Conservation (phyloP, 2,329 filamentous ascomycete species). For the Pestalotiopsis sp. region DNA sequence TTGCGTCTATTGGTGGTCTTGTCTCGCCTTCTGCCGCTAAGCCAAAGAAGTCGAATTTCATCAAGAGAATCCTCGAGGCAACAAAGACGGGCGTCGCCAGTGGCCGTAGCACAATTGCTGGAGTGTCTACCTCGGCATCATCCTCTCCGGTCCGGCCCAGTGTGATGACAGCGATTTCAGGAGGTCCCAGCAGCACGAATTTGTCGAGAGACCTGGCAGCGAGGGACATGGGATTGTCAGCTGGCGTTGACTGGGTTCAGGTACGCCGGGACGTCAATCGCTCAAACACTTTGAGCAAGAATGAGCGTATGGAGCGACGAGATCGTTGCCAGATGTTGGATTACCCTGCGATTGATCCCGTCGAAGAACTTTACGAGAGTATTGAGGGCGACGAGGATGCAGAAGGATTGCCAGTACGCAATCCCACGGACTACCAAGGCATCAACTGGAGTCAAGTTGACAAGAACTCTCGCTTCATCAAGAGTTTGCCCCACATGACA, state of each 20-base stretch:
- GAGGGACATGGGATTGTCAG: slow-evolving; percentile 70
- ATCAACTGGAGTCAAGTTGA: slow-evolving; percentile 88
- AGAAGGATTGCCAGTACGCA: slow-evolving; percentile 79
- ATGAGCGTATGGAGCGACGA: slow-evolving; percentile 80
- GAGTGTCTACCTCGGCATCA: slow-evolving; percentile 49
- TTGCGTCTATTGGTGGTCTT: slow-evolving; percentile 77
- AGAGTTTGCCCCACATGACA: slow-evolving; percentile 77
- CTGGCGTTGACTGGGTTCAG: slow-evolving; percentile 88
- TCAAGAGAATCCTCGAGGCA: slow-evolving; percentile 92
- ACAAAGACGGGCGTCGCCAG: slow-evolving; percentile 93
- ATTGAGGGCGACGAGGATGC: slow-evolving; percentile 89
- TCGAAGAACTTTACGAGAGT: slow-evolving; percentile 84
- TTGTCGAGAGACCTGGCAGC: slow-evolving; percentile 51
- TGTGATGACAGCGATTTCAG: slow-evolving; percentile 49
- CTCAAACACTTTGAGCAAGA: slow-evolving; percentile 88
- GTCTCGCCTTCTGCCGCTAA: slow-evolving; percentile 60
- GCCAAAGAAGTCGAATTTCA: slow-evolving; percentile 83
- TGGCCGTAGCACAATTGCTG: slow-evolving; percentile 81
- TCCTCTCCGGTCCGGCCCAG: slow-evolving; percentile 45
- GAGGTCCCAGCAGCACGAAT: slow-evolving; percentile 37
- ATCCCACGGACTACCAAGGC: slow-evolving; percentile 78
- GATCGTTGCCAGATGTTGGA: slow-evolving; percentile 96
- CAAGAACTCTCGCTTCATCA: slow-evolving; percentile 92
- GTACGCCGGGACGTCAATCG: slow-evolving; percentile 94
- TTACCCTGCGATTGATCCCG: slow-evolving; percentile 81